These are phyloP conservation scores for Penicillium sp. DNA, from an alignment of 2,329 filamentous ascomycete species.

Conservation along the genomic window DNA sequence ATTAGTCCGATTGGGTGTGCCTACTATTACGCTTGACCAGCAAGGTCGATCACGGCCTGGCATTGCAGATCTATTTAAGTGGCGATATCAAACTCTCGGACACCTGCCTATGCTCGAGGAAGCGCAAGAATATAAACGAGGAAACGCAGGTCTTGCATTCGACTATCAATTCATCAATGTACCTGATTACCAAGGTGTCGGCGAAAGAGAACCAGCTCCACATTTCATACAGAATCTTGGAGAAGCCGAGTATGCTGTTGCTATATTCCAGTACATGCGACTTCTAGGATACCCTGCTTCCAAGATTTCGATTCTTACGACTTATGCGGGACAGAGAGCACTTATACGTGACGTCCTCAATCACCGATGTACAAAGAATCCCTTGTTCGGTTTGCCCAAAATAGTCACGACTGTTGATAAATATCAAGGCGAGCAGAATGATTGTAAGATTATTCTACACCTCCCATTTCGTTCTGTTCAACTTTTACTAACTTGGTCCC, in stretches of 20 bases:
- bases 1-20: conserved; percentile 87
- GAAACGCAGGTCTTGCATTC: conserved; percentile 88
- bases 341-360: conserved; percentile 81
- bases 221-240: conserved; percentile 97
- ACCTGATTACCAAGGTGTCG: conserved; percentile 82
- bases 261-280: conserved; percentile 95
- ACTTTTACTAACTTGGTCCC: conserved; percentile 16
- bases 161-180: conserved; percentile 98
- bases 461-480: neutral
- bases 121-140: conserved; percentile 66
- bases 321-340: conserved; percentile 87
- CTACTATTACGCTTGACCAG: conserved; percentile 81
- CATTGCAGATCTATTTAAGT: conserved; percentile 85
- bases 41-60: conserved; percentile 86
- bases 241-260: conserved; percentile 94
- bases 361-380: conserved; percentile 77
- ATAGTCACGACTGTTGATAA: conserved; percentile 95
- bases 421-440: conserved; percentile 98
- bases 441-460: conserved; percentile 63
- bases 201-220: conserved; percentile 83
- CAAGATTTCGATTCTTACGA: conserved; percentile 83
- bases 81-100: conserved; percentile 79
- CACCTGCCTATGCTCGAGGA: conserved; percentile 72
- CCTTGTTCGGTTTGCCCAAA: conserved; percentile 82
- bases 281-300: conserved; percentile 83